Evolutionary conservation across 148 eudicot genomes (phyloP), one percentile per base, ranked within the genome.

Genomic region (Salicornia ramosissima): DNA sequence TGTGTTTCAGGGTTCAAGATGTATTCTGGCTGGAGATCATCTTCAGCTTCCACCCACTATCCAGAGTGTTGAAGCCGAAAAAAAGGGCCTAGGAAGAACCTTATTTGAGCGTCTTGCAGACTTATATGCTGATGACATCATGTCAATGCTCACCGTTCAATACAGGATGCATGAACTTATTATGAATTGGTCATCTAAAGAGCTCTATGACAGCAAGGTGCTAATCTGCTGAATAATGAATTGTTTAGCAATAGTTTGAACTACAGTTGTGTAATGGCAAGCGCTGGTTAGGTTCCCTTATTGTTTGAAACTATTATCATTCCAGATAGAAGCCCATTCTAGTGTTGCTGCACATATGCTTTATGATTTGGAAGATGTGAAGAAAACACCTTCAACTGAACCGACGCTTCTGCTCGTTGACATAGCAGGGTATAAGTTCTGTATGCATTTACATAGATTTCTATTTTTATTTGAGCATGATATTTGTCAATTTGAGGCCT

Each of bases 111-210:
- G 97, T 75, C 92, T 94, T 50, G 90, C 96, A 30, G 89, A 94
- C 68, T 78, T 90, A 81, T 94, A 94, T 78, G 98, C 91, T 67
- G 91, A 85, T 86, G 90, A 88, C 57, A 81, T 86, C 71, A 88
- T 53, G 69, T 88, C 97, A 67, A 90, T 94, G 98, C 98, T 94
- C 75, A 94, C 97, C 81, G 92, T 94, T 71, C 98, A 94, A 78
- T 94, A 94, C 80, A 92, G 98, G 64, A 94, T 94, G 98, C 98
- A 94, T 71, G 92, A 88, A 77, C 97, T 80, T 55, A 83, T 94
- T 31, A 94, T 94, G 98, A 78, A 83, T 43, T 94, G 98, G 98
- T 90, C 98, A 54, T 94, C 98, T 47, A 80, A 83, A 70, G 98
- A 94, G 83, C 92, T 94, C 39, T 90, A 94, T 67, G 63, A 84